Evolutionary conservation across 192 early-diverging fungal genomes (phyloP).

Genomic region (Mortierella antarctica): DNA sequence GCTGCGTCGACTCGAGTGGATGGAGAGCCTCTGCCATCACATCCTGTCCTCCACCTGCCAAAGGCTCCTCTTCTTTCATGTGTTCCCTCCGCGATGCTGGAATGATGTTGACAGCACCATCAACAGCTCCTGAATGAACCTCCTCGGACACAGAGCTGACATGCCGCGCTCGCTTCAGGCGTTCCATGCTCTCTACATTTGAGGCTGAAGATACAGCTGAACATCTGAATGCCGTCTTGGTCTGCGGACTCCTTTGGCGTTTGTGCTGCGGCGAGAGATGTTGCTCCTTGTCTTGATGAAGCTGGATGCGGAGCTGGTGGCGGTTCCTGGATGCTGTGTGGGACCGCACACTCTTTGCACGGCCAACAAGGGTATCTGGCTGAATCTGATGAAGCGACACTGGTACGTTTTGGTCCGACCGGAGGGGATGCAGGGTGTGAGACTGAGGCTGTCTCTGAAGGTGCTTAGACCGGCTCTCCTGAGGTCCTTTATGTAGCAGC

Average conservation of each 20-base stretch:
- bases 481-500: constrained; percentile 6
- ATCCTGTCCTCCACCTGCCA: too few relatives aligned
- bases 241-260: constrained; percentile 41
- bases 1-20: background rate
- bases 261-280: constrained; percentile 23
- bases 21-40: background rate
- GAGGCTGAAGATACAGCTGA: constrained; percentile 15
- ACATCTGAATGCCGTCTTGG: constrained; percentile 15
- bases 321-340: background rate
- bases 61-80: too few relatives aligned
- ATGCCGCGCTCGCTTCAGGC: constrained; percentile 36
- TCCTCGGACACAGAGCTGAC: background rate
- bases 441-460: too few relatives aligned
- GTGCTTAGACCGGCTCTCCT: background rate
- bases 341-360: background rate
- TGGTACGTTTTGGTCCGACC: too few relatives aligned
- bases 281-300: constrained; percentile 4
- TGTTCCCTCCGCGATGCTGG: too few relatives aligned
- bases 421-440: too few relatives aligned
- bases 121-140: background rate
- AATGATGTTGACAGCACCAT: background rate
- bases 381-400: too few relatives aligned
- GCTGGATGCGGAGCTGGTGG: constrained; percentile 13
- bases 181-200: constrained; percentile 17
- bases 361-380: constrained; percentile 12